Evolutionary conservation across 2,329 filamentous ascomycete species (phyloP), one percentile per base, ranked within the genome.

Genomic region (Truncatella angustata): DNA sequence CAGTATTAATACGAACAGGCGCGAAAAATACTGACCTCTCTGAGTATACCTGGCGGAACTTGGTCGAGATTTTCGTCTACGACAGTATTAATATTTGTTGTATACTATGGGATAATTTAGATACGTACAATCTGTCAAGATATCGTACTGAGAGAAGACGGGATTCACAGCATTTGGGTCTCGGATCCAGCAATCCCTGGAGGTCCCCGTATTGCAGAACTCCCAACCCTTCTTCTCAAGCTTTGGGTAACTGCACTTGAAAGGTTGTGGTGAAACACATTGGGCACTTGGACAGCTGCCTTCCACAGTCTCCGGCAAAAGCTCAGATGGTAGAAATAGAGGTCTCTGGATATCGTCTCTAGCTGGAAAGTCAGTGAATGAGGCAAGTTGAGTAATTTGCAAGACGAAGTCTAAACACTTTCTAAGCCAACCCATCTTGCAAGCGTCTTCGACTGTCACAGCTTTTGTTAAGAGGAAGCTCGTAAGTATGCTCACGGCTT

Each of bases 181-280:
- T 35, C 50, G 45, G 26, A 60, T 54, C 58, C 58, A 57, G 42
- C 58, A 60, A 28, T 56, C 56, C 32, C 56, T 50, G 1, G 56
- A 54, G 4, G 36, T 44, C 18, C 58, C 51, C 11, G 42, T 54
- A 30, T 60, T 60, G 28, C 56, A 60, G 4, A 57, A 39, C 45
- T 56, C 50, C 56, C 58, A 60, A 4, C 58, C 56, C 21, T 52
- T 20, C 6, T 43, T 36, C 45, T 58, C 52, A 18, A 60, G 49
- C 11, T 58, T 54, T 5, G 58, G 58, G 18, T 60, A 60, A 16
- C 34, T 35, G 32, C 58, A 60, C 12, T 40, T 32, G 18, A 52
- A 52, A 9, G 50, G 4, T 16, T 39, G 26, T 9, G 44, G 36
- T 9, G 37, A 43, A 23, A 16, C 54, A 52, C 11, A 55, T 53